Evolutionary conservation across 2,329 filamentous ascomycete species (phyloP).

Genomic region (Talaromyces sp.): DNA sequence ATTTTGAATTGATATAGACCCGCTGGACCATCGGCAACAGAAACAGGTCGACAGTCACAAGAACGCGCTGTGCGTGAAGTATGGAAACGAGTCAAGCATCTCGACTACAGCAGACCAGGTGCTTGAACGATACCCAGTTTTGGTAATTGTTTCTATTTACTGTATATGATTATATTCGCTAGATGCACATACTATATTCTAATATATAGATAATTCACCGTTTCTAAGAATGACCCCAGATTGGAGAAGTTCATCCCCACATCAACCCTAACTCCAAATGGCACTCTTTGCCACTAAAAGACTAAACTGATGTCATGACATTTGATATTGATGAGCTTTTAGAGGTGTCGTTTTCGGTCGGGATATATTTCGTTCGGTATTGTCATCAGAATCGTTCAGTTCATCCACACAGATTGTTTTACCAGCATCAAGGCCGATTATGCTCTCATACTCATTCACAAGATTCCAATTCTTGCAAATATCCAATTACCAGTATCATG

Average conservation of each 20-base stretch:
- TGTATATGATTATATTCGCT: background rate
- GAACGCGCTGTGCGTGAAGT: conserved; percentile 70
- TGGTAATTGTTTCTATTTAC: background rate
- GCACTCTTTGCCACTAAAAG: background rate
- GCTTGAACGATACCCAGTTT: conserved; percentile 34
- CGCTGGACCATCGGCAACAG: conserved; percentile 59
- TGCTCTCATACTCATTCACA: background rate
- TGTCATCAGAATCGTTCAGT: background rate
- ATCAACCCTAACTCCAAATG: background rate
- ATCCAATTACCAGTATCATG: background rate
- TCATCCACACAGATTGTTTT: background rate
- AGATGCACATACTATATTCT: background rate
- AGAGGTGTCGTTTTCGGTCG: background rate
- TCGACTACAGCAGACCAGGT: conserved; percentile 68
- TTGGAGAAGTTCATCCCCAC: background rate
- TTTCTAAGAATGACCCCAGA: background rate
- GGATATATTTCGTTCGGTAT: conserved; percentile 5
- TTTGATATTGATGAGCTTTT: background rate
- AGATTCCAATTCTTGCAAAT: background rate
- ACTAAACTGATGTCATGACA: conserved; percentile 13
- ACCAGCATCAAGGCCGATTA: background rate
- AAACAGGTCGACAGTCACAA: conserved; percentile 66
- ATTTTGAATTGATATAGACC: conserved; percentile 49
- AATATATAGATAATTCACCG: background rate
- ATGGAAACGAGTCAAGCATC: conserved; percentile 64